Evolutionary conservation across 495 filamentous ascomycete species (phyloP).

Genomic region (Xanthoparmelia taractica): DNA sequence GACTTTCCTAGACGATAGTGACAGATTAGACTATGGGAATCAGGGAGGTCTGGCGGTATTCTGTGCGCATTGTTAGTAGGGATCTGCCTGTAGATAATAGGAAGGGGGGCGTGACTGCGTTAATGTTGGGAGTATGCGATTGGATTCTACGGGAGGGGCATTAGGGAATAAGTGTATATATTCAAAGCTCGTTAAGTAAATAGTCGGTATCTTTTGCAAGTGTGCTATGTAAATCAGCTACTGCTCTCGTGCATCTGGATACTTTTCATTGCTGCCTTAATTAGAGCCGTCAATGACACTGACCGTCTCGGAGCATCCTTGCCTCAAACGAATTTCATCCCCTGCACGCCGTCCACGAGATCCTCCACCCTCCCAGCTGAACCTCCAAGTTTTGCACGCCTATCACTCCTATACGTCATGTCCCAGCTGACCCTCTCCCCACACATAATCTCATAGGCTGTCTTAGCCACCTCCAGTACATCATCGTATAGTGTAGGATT

Average conservation of each 20-base stretch:
- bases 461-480: slow-evolving; percentile 11
- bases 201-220: too few species aligned
- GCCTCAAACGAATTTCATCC: slow-evolving; percentile 1
- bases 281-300: not conserved
- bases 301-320: not conserved
- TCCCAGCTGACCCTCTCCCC: slow-evolving; percentile 14
- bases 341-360: not conserved
- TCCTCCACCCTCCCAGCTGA: not conserved
- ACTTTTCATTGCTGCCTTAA: not conserved
- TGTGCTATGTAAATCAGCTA: not conserved
- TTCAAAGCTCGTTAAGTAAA: too few species aligned
- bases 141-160: too few species aligned
- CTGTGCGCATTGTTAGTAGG: too few species aligned
- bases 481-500: not conserved
- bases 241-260: not conserved
- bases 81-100: too few species aligned
- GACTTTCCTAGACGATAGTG: too few species aligned
- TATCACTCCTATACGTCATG: not conserved
- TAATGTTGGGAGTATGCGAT: too few species aligned
- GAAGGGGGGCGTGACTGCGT: too few species aligned
- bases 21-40: too few species aligned
- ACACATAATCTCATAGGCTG: slow-evolving; percentile 15
- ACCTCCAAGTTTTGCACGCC: not conserved
- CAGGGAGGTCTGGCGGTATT: too few species aligned
- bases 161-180: too few species aligned